These are phyloP conservation scores for Lactarius vividus DNA, from an alignment of 768 basidiomycete genomes.

Conservation along the genomic window DNA sequence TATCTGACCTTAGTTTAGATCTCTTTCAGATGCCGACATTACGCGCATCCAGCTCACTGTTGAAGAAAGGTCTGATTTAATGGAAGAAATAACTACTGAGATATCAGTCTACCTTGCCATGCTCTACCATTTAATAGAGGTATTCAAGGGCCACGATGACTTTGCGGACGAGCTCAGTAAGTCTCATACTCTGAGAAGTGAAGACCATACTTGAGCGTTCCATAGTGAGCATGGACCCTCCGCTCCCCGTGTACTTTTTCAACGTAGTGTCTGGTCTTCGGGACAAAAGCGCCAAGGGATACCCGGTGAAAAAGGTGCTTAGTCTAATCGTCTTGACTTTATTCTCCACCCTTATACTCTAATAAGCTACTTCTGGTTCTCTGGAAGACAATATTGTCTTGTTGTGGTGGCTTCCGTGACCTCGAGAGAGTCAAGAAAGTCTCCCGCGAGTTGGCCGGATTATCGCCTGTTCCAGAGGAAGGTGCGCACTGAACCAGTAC, in stretches of 20 bases:
- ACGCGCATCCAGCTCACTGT: slow-evolving; percentile 66
- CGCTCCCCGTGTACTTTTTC: slow-evolving; percentile 89
- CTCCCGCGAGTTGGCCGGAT: slow-evolving; percentile 78
- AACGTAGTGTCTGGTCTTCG: slow-evolving; percentile 85
- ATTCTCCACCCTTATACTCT: slow-evolving; percentile 20
- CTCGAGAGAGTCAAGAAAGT: slow-evolving; percentile 78
- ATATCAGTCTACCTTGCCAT: slow-evolving; percentile 92
- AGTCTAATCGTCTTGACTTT: slow-evolving; percentile 1
- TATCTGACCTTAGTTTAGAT: slow-evolving; percentile 41
- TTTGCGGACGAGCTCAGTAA: slow-evolving; percentile 96
- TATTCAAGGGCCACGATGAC: slow-evolving; percentile 89
- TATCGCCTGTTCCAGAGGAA: slow-evolving; percentile 54
- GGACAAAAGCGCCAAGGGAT: slow-evolving; percentile 92
- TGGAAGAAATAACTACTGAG: slow-evolving; percentile 90
- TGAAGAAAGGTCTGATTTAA: slow-evolving; percentile 69
- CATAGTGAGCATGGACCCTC: slow-evolving; percentile 92
- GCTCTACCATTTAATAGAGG: slow-evolving; percentile 92
- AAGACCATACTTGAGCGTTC: slow-evolving; percentile 18
- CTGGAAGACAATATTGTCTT: slow-evolving; percentile 92
- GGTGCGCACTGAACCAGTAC: slow-evolving; percentile 34
- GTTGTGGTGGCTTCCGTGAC: slow-evolving; percentile 91
- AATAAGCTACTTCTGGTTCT: slow-evolving; percentile 81
- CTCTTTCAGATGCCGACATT: slow-evolving; percentile 72
- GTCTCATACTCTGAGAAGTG: slow-evolving; percentile 33
- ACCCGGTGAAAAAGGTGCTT: slow-evolving; percentile 92